Evolutionary conservation across 257 asterid species (phyloP).

Genomic region (Solanum pimpinellifolium): DNA sequence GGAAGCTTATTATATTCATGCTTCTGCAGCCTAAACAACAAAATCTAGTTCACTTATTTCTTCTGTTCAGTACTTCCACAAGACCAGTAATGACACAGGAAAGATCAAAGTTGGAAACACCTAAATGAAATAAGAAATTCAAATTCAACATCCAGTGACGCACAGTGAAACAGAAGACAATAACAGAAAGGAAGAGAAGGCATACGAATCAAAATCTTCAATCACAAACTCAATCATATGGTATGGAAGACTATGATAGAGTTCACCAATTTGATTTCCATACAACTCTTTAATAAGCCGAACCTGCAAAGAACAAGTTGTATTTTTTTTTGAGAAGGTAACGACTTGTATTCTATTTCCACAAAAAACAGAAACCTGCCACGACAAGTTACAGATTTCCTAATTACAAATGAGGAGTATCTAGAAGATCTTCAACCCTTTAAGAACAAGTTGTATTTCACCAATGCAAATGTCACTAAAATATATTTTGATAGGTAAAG

Average conservation of each 20-base stretch:
- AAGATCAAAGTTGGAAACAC: neutral
- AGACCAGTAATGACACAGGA: neutral
- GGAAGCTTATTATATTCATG: neutral
- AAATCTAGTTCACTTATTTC: neutral
- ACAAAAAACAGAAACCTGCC: too few species aligned
- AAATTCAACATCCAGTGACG: neutral
- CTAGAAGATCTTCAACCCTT: too few species aligned
- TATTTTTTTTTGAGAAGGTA: neutral
- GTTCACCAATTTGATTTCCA: slow-evolving; percentile 88
- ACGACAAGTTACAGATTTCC: too few species aligned
- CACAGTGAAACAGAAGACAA: neutral
- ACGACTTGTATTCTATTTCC: too few species aligned
- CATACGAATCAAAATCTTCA: slow-evolving; percentile 76
- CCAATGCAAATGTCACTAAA: neutral
- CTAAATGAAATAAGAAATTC: neutral
- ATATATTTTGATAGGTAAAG: neutral
- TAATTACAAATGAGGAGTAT: too few species aligned
- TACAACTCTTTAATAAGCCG: slow-evolving; percentile 90
- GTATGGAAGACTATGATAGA: slow-evolving; percentile 86
- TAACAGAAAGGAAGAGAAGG: slow-evolving; percentile 1
- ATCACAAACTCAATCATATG: slow-evolving; percentile 76
- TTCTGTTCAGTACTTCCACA: neutral
- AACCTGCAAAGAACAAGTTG: slow-evolving; percentile 47
- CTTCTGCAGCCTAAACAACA: neutral
- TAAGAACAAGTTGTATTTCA: slow-evolving; percentile 11